phyloP scores from a whole-genome alignment of 768 basidiomycete genomes.

The Sutorius australiensis region DNA sequence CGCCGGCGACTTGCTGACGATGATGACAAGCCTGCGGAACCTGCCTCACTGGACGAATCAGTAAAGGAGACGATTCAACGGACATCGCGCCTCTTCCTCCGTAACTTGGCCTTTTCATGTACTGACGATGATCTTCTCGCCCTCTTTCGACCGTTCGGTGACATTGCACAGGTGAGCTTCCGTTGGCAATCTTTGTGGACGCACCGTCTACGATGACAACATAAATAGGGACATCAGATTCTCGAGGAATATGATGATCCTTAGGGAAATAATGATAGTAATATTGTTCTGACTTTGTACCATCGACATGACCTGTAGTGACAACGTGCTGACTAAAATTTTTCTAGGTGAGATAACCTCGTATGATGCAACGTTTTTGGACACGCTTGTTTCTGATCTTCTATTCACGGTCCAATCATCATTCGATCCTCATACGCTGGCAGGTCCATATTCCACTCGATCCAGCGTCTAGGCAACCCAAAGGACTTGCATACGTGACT shows the following conservation, averaged over 20 bases:
- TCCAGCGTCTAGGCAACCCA: conserved; percentile 40
- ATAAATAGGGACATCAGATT: conserved; percentile 49
- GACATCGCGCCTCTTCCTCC: conserved; percentile 82
- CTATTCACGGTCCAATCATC: neutral
- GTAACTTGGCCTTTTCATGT: conserved; percentile 91
- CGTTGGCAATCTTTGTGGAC: neutral
- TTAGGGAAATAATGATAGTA: conserved; percentile 57
- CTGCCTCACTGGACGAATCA: conserved; percentile 29
- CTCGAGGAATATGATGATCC: conserved; percentile 32
- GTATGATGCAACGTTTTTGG: conserved; percentile 11
- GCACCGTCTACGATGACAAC: conserved; percentile 36
- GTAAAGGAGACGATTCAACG: conserved; percentile 53
- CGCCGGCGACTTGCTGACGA: conserved; percentile 60
- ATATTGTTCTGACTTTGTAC: conserved; percentile 28
- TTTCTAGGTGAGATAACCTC: conserved; percentile 13
- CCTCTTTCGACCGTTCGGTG: conserved; percentile 66
- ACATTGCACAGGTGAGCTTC: conserved; percentile 67
- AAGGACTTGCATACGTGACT: conserved; percentile 62
- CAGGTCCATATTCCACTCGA: conserved; percentile 61
- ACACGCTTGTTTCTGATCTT: conserved; percentile 41
- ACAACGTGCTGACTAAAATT: neutral
- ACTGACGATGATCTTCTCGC: conserved; percentile 64
- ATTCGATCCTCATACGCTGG: conserved; percentile 1
- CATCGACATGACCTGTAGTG: neutral
- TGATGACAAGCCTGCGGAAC: conserved; percentile 21